phyloP scores from a whole-genome alignment of 331 rosid genomes.

The Cydonia oblonga region DNA sequence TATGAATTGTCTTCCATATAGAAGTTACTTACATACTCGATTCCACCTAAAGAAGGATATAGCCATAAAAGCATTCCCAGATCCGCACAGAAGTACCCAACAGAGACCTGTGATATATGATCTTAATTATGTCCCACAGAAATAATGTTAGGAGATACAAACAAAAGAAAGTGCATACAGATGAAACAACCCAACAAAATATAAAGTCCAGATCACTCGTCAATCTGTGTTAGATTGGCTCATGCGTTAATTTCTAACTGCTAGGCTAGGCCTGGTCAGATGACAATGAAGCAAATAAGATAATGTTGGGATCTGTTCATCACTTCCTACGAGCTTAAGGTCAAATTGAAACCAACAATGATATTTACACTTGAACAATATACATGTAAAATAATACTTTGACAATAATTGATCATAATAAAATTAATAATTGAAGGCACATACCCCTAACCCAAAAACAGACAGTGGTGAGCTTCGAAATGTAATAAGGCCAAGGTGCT shows the following conservation, averaged over 20 bases:
- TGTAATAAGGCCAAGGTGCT: constrained; percentile 31
- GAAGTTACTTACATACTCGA: constrained; percentile 39
- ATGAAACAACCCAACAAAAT: neutral
- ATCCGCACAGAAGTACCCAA: constrained; percentile 44
- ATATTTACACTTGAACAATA: neutral
- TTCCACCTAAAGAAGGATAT: constrained; percentile 44
- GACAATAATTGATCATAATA: neutral
- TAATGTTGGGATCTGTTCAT: neutral
- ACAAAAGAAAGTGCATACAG: neutral
- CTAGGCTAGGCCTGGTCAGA: neutral
- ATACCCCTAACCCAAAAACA: constrained; percentile 48
- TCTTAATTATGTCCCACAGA: neutral
- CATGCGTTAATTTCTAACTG: neutral
- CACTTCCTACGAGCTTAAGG: neutral
- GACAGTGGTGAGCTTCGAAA: constrained; percentile 44
- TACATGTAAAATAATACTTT: neutral
- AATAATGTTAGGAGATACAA: neutral
- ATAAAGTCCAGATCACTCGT: neutral
- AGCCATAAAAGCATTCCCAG: constrained; percentile 42
- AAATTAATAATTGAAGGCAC: neutral
- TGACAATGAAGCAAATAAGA: neutral
- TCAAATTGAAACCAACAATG: neutral
- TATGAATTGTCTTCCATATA: neutral
- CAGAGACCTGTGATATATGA: constrained; percentile 31
- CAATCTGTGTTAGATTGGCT: neutral